Percentiles rank a stretch among this genome's conserved stretches.
Evolutionary conservation across 2,329 filamentous ascomycete genomes (phyloP).

Genomic region (Xylaria sp.): DNA sequence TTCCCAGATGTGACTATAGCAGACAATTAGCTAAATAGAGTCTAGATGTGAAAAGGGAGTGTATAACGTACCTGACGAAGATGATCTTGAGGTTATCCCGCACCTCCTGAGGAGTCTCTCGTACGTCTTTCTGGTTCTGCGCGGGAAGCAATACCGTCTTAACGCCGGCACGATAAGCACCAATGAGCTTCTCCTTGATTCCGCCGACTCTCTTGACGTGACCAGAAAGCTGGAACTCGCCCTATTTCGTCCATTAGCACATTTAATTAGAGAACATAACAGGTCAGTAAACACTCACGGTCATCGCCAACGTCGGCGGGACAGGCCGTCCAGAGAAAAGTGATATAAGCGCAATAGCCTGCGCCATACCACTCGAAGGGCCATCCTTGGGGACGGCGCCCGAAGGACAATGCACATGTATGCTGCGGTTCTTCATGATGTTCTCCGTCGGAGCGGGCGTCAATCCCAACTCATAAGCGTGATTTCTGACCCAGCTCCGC

Average conservation of each 20-base stretch:
- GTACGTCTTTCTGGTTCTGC: constrained; percentile 86
- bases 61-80: constrained; percentile 69
- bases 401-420: constrained; percentile 93
- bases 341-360: constrained; percentile 88
- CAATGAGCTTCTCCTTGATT: constrained; percentile 98
- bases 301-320: constrained; percentile 93
- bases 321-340: constrained; percentile 82
- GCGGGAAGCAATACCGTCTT: constrained; percentile 87
- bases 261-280: constrained; percentile 14
- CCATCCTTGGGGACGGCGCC: constrained; percentile 95
- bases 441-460: constrained; percentile 76
- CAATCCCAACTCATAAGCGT: constrained; percentile 85
- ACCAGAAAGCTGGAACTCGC: constrained; percentile 73
- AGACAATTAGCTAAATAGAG: constrained; percentile 16
- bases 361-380: constrained; percentile 79
- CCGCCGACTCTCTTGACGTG: constrained; percentile 91
- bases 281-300: constrained; percentile 45
- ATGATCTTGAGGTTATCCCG: constrained; percentile 81
- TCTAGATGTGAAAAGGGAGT: constrained; percentile 2
- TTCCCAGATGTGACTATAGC: constrained; percentile 80
- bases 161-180: constrained; percentile 84
- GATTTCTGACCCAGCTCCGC: constrained; percentile 92
- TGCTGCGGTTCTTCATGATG: constrained; percentile 90
- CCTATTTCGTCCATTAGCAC: constrained; percentile 38
- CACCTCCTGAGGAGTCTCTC: constrained; percentile 86